Evolutionary conservation across 2,329 filamentous ascomycete species (phyloP).

Genomic region (Aphanoascus verrucosus): DNA sequence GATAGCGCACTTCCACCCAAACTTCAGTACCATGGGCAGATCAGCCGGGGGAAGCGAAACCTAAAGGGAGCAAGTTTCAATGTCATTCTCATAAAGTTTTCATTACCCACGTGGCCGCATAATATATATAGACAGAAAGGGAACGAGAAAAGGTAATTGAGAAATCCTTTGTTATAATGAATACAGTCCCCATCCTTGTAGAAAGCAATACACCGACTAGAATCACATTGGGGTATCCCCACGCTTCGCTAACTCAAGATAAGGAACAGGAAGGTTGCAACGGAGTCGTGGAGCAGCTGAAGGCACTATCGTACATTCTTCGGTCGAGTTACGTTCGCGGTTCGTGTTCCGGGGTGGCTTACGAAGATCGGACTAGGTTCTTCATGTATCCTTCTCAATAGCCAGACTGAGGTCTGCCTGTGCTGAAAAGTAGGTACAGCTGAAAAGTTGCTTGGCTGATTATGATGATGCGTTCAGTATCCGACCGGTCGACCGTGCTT

Average conservation of each 20-base stretch:
- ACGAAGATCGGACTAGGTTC: neutral
- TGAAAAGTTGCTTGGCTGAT: neutral
- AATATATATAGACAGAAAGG: constrained; percentile 7
- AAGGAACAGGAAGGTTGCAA: neutral
- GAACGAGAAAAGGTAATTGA: neutral
- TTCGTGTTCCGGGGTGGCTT: no score
- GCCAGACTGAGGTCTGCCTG: neutral
- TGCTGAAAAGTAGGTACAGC: neutral
- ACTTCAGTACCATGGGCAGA: neutral
- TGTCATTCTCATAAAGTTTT: neutral
- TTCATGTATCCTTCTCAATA: neutral
- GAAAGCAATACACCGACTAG: neutral
- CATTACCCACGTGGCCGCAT: constrained; percentile 8
- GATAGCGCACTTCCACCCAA: neutral
- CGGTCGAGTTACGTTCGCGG: neutral
- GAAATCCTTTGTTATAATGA: neutral
- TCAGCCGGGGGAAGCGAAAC: neutral
- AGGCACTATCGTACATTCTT: neutral
- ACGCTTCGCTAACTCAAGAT: neutral
- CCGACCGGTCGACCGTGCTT: constrained; percentile 23
- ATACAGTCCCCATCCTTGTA: constrained; percentile 1
- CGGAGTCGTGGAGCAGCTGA: neutral
- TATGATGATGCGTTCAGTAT: constrained; percentile 5
- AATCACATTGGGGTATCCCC: neutral
- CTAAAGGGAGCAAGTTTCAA: neutral